Base-by-base conservation (phyloP, 768 basidiomycete species). In the Leccinellum luteum region DNA sequence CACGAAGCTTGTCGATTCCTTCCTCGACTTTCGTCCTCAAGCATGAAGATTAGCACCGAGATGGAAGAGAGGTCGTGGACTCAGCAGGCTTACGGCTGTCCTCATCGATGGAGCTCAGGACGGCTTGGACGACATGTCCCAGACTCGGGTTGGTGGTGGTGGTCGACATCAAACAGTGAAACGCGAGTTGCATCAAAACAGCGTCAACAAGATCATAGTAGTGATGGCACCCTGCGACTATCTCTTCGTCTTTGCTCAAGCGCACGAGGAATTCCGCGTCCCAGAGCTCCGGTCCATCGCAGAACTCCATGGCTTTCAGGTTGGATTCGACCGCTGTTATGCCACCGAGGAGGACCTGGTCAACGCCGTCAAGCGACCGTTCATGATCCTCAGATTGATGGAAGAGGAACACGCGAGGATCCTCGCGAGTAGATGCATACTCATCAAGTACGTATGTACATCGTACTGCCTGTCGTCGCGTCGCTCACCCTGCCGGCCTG, bases 221-320 rank as follows among this genome's bases (percentile, higher is more conserved):
- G n/a, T 25, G 25, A 69, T 71, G 70, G 48, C 60, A 52, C 54
- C 55, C 28, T 54, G 48, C 53, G 67, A 74, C 45, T 86, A 84
- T 61, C 79, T 94, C 55, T 73, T 95, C 52, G 79, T 88, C 45
- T 91, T 94, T 72, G 91, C 92, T 2, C 90, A 90, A 71, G 81
- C 79, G 6, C 92, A 96, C 69, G 77, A 81, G 34, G 87, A 91
- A 34, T 96, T 96, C 68, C 79, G 94, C 25, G 70, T 95, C 13
- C 93, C 94, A 32, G 92, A 94, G 69, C 81, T 97, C 0, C 71
- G 74, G 30, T 94, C 93, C 4, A 71, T 94, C 38, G 82, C 91
- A 3, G 84, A 94, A 64, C 79, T 93, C 1, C 70, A 88, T 74
- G 83, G 79, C 9, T 90, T 97, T 69, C 64, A 76, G 0, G 73